Base-by-base conservation (phyloP, 2,329 filamentous ascomycete species). In the Scopulariopsis brevicaulis region DNA sequence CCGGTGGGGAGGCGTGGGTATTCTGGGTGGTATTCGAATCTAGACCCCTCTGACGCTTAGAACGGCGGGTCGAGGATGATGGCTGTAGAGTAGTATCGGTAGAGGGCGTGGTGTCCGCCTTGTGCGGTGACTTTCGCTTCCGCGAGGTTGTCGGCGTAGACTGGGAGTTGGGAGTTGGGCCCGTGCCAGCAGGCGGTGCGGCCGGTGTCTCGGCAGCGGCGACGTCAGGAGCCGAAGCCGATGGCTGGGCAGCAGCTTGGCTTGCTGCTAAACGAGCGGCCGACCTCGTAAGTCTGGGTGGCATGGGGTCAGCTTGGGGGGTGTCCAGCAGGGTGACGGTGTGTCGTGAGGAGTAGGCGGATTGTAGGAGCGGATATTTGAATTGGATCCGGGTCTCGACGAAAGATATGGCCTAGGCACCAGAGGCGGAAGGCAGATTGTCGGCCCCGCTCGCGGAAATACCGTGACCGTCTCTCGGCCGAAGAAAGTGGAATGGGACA, bases 231-330 rank as follows among this genome's bases (percentile, higher is more conserved):
- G 70, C 65, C 62, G 71, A 67, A 62, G 69, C 71, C 53, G 76
- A 52, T 18, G 55, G 35, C 48, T 57, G 70, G 67, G 75, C 74
- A 65, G 74, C 75, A 74, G 76, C 74, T 69, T 77, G 77, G 69
- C 73, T 83, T 70, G 89, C 87, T 77, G 89, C 89, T 83, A 90
- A 86, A 80, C 91, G 91, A 78, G 92, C 88, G 74, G 92, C 87
- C 69, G 92, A 94, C 79, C 93, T 90, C 80, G 93, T 96, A 69
- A 94, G 86, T 89, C 92, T 96, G 83, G 85, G 79, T 84, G 89
- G 90, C 91, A 96, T 96, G 85, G 93, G 89, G 55, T 57, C 55
- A 57, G 55, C 55, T 50, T 40, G 18, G 22, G 40, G 40, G 55
- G 37, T 18, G 28, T 14, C 15, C 18, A 32, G 14, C 6, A 32